Evolutionary conservation across 106 monocot species (phyloP).

Genomic region (Hemerocallis citrina): DNA sequence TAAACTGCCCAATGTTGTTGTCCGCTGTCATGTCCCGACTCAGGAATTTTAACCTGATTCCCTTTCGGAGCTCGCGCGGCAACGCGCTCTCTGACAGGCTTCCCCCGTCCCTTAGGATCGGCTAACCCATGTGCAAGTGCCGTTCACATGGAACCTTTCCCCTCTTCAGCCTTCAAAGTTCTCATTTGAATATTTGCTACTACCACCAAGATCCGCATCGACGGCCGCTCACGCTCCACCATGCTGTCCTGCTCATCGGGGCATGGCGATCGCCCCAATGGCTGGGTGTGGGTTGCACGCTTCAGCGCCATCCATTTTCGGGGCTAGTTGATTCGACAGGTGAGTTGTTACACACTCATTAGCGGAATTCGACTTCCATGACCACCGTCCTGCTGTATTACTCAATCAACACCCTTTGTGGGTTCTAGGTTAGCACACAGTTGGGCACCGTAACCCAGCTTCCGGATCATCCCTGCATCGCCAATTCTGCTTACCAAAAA

Average conservation of each 20-base stretch:
- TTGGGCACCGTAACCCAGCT: constrained; percentile 11
- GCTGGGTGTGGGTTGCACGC: too few relatives aligned
- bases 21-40: constrained; percentile 14
- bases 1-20: constrained; percentile 7
- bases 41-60: constrained; percentile 27
- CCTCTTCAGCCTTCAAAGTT: constrained; percentile 31
- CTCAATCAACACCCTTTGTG: constrained; percentile 20
- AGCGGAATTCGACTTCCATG: constrained; percentile 19
- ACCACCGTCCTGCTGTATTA: constrained; percentile 8
- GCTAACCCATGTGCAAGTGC: constrained; percentile 15
- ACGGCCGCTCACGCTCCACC: constrained; percentile 21
- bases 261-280: too few relatives aligned
- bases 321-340: constrained; percentile 38
- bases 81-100: constrained; percentile 7
- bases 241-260: too few relatives aligned
- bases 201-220: constrained; percentile 42
- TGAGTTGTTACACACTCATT: constrained; percentile 14
- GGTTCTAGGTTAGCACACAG: constrained; percentile 18
- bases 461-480: constrained; percentile 10
- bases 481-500: constrained; percentile 17
- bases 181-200: constrained; percentile 41
- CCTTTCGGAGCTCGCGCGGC: too few relatives aligned
- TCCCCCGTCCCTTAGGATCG: constrained; percentile 11
- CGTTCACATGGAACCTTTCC: constrained; percentile 33
- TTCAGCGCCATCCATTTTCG: constrained; percentile 33